These are phyloP conservation scores for Reticulomyxa filosa DNA, from an alignment of 78 protist species.

Conservation along the genomic window DNA sequence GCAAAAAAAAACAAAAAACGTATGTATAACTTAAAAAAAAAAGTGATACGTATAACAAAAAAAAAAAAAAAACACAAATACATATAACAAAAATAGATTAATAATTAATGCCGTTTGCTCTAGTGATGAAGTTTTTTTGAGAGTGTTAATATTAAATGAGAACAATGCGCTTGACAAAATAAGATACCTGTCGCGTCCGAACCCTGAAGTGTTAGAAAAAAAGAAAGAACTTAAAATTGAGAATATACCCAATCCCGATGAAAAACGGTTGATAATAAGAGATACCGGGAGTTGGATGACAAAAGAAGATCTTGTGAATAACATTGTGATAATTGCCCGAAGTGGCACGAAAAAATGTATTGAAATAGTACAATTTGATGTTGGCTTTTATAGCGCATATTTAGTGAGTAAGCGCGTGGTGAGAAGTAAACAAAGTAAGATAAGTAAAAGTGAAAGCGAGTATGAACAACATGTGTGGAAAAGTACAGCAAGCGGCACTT, in stretches of 20 bases:
- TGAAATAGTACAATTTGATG: constrained; percentile 99
- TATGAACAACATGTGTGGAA: constrained; percentile 96
- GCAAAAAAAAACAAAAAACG: too few relatives aligned
- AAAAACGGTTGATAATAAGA: constrained; percentile 63
- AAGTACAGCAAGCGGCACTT: constrained; percentile 90
- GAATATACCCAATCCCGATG: constrained; percentile 70
- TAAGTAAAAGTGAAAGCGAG: constrained; percentile 94
- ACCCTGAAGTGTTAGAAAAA: constrained; percentile 57
- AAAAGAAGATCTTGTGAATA: constrained; percentile 88
- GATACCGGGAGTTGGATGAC: constrained; percentile 99
- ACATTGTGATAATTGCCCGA: constrained; percentile 97
- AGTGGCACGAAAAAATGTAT: constrained; percentile 94
- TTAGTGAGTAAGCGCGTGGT: constrained; percentile 89
- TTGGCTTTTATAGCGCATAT: constrained; percentile 99
- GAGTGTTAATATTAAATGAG: constrained; percentile 95
- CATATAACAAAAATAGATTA: too few relatives aligned
- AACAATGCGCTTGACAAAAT: constrained; percentile 85
- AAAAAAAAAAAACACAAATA: too few relatives aligned
- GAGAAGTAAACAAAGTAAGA: too few relatives aligned
- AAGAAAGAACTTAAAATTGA: constrained; percentile 70
- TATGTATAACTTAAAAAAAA: too few relatives aligned
- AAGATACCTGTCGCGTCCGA: constrained; percentile 78
- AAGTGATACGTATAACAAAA: too few relatives aligned
- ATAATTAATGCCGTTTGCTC: constrained; percentile 98
- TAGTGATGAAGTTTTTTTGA: constrained; percentile 92